Conservation (phyloP, 2,329 filamentous ascomycete species). For the Coniochaeta hoffmannii region DNA sequence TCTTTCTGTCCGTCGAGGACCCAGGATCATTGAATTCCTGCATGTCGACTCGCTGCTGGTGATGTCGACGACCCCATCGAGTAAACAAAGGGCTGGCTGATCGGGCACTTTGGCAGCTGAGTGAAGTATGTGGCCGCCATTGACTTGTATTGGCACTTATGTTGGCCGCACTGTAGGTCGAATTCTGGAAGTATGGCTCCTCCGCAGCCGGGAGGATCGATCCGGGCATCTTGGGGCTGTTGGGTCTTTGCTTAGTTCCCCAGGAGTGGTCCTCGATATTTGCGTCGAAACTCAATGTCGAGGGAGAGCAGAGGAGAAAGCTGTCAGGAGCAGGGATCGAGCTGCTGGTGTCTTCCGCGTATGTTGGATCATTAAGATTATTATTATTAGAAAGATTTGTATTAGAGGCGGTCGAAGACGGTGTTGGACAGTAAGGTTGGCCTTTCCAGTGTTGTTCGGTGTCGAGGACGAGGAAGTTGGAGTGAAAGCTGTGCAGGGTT, state of each 20-base stretch:
- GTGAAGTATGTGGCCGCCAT: slow-evolving; percentile 11
- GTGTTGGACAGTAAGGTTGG: neutral
- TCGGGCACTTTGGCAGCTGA: slow-evolving; percentile 10
- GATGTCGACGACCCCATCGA: slow-evolving; percentile 15
- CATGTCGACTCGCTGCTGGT: slow-evolving; percentile 9
- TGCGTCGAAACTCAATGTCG: neutral
- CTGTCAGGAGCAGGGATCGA: neutral
- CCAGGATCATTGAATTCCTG: slow-evolving; percentile 1
- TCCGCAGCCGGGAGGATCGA: slow-evolving; percentile 9
- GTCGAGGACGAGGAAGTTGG: neutral
- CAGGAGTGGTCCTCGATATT: neutral
- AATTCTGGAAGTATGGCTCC: slow-evolving; percentile 5
- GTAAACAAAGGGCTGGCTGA: slow-evolving; percentile 14
- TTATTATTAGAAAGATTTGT: neutral
- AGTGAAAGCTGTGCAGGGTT: neutral
- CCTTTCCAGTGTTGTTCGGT: neutral
- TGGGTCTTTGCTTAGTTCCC: neutral
- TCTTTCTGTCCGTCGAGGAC: slow-evolving; percentile 10
- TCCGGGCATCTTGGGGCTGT: slow-evolving; percentile 11
- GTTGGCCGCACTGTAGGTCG: slow-evolving; percentile 4
- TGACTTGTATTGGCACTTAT: slow-evolving; percentile 2
- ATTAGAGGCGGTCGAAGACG: neutral
- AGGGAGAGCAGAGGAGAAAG: neutral
- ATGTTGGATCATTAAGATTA: neutral
- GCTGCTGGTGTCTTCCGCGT: neutral